Conservation (phyloP, 345 rosid genomes). For the Gossypium raimondii region DNA sequence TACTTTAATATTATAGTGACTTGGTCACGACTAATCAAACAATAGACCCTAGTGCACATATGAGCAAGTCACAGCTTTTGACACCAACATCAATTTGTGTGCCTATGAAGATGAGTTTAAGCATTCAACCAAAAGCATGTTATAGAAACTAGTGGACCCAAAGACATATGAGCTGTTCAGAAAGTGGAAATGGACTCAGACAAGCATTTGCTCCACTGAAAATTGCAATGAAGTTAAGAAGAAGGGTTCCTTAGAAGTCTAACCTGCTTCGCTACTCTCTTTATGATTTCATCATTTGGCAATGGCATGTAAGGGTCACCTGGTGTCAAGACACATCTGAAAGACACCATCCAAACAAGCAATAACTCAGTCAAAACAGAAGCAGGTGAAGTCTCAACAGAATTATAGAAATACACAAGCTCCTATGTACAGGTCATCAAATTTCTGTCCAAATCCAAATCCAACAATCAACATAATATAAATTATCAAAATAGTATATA, state of each 20-base stretch:
- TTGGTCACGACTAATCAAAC: not conserved
- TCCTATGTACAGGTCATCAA: not conserved
- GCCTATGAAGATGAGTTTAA: not conserved
- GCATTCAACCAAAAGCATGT: not conserved
- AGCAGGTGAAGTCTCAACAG: not conserved
- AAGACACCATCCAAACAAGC: constrained; percentile 4
- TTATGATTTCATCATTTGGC: constrained; percentile 74
- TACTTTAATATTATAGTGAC: not conserved
- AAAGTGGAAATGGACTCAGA: not conserved
- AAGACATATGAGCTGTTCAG: not conserved
- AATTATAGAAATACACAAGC: not conserved
- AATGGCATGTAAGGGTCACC: constrained; percentile 97
- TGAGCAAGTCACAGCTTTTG: not conserved
- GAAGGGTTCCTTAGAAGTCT: not conserved
- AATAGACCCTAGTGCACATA: not conserved
- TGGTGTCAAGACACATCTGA: constrained; percentile 89
- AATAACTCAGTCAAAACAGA: not conserved
- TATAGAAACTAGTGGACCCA: not conserved
- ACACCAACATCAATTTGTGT: not conserved
- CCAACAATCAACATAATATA: not conserved
- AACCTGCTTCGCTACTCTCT: constrained; percentile 86
- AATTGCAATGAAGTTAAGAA: not conserved
- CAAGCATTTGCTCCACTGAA: not conserved
- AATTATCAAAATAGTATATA: not conserved
- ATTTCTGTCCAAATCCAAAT: not conserved